Evolutionary conservation across 306 rosid genomes (phyloP), one percentile per base, ranked within the genome.

Genomic region (Medicago ruthenica): DNA sequence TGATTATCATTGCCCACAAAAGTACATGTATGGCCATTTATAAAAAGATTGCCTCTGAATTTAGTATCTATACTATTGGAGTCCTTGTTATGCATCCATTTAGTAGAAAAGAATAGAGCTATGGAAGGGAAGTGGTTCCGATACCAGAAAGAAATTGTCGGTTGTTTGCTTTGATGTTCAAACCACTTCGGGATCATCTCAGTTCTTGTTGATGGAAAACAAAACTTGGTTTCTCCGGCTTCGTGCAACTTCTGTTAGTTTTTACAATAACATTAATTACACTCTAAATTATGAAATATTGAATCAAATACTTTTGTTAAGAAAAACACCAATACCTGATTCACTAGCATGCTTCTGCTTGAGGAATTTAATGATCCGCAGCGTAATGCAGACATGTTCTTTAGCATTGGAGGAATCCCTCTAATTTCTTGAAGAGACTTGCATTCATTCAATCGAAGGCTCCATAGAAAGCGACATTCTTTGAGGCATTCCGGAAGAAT

Each of bases 301-400:
- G 3, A 75, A 3, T 17, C 9, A 12, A 72, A 62, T 10, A 3
- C 7, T 6, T 1, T 1, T 6, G 13, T 0, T n/a, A 1, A 4
- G 0, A 3, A 24, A 3, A 1, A 18, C 7, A 48, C 0, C 0
- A 11, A 47, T 12, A 79, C 84, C 75, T 80, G 48, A 37, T 20
- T 58, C 9, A 75, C 1, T 11, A 75, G 22, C 53, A 80, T n/a
- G 60, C 13, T 75, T 74, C 20, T 67, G 7, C 71, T n/a, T 0
- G 67, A 55, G 9, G 70, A 31, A 22, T 9, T 76, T 75, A 71
- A 71, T 0, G 61, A 71, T 18, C 5, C 16, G 21, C 85, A 76
- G n/a, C 12, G 0, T 4, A 0, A 1, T 34, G 70, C 78, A 1
- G 0, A 1, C 2, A 81, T 21, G 22, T 21, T 21, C 22, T 21